Evolutionary conservation across 2,329 filamentous ascomycete species (phyloP).

Genomic region (Nemania abortiva): DNA sequence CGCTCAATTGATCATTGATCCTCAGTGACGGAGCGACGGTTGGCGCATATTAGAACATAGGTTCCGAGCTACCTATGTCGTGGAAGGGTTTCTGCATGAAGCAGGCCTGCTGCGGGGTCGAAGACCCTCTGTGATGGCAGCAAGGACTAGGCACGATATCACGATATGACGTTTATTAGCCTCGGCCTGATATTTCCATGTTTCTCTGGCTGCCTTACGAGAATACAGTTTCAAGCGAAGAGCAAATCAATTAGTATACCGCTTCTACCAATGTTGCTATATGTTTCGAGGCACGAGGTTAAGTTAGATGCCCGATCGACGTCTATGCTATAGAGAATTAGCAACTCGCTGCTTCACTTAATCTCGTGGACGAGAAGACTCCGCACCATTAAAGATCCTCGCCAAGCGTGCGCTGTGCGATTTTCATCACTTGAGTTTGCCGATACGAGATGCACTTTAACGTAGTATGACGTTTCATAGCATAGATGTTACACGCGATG

Average conservation of each 20-base stretch:
- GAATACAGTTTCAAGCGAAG: neutral
- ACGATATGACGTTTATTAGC: constrained; percentile 17
- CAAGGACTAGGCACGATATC: neutral
- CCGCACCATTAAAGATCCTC: constrained; percentile 1
- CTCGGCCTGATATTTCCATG: neutral
- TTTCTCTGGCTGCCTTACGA: neutral
- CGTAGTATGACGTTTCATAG: constrained; percentile 33
- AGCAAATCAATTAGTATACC: neutral
- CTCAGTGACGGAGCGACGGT: neutral
- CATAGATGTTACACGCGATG: constrained; percentile 8
- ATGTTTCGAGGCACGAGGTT: too few species aligned
- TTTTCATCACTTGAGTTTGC: constrained; percentile 19
- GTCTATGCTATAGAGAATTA: neutral
- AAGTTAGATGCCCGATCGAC: neutral
- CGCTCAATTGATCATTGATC: too few species aligned
- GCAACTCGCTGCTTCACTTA: neutral
- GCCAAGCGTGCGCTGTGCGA: constrained; percentile 10
- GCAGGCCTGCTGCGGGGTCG: constrained; percentile 28
- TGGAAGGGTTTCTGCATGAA: constrained; percentile 1
- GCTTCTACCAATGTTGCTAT: neutral
- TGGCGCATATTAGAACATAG: neutral
- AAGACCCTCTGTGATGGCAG: constrained; percentile 21
- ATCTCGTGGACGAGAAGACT: neutral
- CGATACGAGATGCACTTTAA: constrained; percentile 32
- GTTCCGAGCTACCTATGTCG: neutral